A percentile compares a stretch with the other conserved stretches of the same genome.
Evolutionary conservation across 306 rosid genomes (phyloP).

Genomic region (Vigna mungo): DNA sequence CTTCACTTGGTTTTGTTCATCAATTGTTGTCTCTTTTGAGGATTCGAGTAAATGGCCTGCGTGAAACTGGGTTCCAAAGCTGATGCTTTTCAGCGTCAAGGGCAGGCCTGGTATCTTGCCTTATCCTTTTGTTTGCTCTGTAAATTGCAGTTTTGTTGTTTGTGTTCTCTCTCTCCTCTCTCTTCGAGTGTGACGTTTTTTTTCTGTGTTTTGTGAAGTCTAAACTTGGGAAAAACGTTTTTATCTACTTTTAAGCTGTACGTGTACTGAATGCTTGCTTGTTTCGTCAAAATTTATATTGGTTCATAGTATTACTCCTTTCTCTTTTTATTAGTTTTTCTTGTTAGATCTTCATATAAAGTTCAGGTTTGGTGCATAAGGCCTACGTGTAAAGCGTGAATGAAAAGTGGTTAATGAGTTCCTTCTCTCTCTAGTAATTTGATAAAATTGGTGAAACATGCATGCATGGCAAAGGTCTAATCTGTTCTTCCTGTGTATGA

Average conservation of each 20-base stretch:
- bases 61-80: conserved; percentile 94
- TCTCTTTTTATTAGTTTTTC: not conserved
- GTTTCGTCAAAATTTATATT: conserved; percentile 8
- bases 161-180: conserved; percentile 14
- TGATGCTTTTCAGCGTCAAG: conserved; percentile 96
- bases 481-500: not conserved
- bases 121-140: conserved; percentile 27
- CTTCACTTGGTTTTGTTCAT: conserved; percentile 1
- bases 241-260: conserved; percentile 8
- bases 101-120: conserved; percentile 89
- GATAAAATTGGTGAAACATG: conserved; percentile 8
- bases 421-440: not conserved
- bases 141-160: conserved; percentile 29
- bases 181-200: conserved; percentile 1
- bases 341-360: conserved; percentile 22
- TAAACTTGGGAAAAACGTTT: conserved; percentile 5
- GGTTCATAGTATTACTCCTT: conserved; percentile 7
- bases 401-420: not conserved
- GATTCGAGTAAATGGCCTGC: conserved; percentile 73
- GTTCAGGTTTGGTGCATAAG: conserved; percentile 21
- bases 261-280: conserved; percentile 12
- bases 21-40: conserved; percentile 23
- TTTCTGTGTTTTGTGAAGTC: conserved; percentile 24
- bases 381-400: not conserved
- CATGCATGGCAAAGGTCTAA: not conserved